Conservation (phyloP, 108 stramenopile species). For the Cyclotella sp. region DNA sequence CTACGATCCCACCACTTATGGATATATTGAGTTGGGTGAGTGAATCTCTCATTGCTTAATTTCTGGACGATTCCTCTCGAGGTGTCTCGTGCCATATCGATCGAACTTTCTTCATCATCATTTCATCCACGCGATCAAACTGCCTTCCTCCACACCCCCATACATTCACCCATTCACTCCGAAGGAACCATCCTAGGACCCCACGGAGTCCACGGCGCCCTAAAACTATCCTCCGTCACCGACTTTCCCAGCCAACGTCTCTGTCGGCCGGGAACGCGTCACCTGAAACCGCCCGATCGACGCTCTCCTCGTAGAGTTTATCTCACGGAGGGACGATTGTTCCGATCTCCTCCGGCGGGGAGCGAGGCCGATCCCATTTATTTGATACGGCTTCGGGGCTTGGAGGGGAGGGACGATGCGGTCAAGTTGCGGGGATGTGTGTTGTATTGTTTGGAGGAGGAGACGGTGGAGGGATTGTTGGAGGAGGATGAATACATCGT, state of each 20-base stretch:
- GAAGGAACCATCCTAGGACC: slow-evolving; percentile 73
- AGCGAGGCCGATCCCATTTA: slow-evolving; percentile 48
- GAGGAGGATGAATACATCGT: slow-evolving; percentile 68
- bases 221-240: slow-evolving; percentile 70
- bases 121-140: too few relatives aligned
- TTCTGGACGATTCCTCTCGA: too few relatives aligned
- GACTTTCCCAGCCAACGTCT: slow-evolving; percentile 70
- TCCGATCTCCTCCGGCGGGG: slow-evolving; percentile 46
- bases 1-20: slow-evolving; percentile 89
- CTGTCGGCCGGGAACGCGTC: slow-evolving; percentile 64
- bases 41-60: too few relatives aligned
- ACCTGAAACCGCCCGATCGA: slow-evolving; percentile 73
- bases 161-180: not conserved
- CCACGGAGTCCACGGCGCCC: slow-evolving; percentile 83
- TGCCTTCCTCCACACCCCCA: too few relatives aligned
- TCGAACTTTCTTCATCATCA: too few relatives aligned
- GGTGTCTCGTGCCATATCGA: too few relatives aligned
- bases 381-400: slow-evolving; percentile 67
- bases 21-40: slow-evolving; percentile 73
- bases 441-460: slow-evolving; percentile 70
- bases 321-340: slow-evolving; percentile 59
- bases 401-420: slow-evolving; percentile 66
- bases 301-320: slow-evolving; percentile 76
- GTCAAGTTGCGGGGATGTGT: slow-evolving; percentile 63
- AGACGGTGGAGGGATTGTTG: slow-evolving; percentile 54